A percentile compares a stretch with the other conserved stretches of the same genome.
phyloP scores from a whole-genome alignment of 2,329 filamentous ascomycete species.

The Alternaria sp. region DNA sequence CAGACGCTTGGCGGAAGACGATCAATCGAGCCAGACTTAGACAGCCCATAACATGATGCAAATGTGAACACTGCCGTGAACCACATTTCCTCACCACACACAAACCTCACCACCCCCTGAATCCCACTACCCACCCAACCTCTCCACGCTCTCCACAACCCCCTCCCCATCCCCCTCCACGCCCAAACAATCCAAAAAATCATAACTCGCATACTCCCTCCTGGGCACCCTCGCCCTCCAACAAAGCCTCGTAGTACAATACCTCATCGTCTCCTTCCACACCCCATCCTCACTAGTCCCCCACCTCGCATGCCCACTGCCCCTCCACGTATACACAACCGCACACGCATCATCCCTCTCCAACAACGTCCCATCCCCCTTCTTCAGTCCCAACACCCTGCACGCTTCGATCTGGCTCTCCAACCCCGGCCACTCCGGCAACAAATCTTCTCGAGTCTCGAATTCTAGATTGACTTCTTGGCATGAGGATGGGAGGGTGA shows the following conservation, averaged over 20 bases:
- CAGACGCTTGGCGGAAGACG: not conserved
- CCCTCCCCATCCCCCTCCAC: not conserved
- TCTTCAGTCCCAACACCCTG: constrained; percentile 9
- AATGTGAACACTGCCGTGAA: not conserved
- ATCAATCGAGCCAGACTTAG: not conserved
- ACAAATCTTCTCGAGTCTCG: constrained; percentile 22
- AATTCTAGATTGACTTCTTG: constrained; percentile 34
- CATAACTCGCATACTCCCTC: constrained; percentile 33
- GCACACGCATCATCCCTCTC: constrained; percentile 14
- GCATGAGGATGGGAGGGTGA: constrained; percentile 24
- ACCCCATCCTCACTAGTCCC: constrained; percentile 8
- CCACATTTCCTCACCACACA: too few relatives aligned
- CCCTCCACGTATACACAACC: constrained; percentile 24
- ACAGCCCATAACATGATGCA: not conserved
- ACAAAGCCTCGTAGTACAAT: constrained; percentile 23
- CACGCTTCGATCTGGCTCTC: constrained; percentile 10
- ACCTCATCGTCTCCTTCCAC: constrained; percentile 13
- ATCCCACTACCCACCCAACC: not conserved
- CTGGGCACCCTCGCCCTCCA: constrained; percentile 27
- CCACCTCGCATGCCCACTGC: constrained; percentile 14
- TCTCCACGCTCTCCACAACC: not conserved
- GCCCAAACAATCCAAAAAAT: constrained; percentile 27
- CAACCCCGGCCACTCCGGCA: constrained; percentile 1
- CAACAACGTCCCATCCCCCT: constrained; percentile 11
- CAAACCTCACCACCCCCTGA: not conserved